phyloP scores from a whole-genome alignment of 2,329 filamentous ascomycete species.

The Aureobasidium namibiae region DNA sequence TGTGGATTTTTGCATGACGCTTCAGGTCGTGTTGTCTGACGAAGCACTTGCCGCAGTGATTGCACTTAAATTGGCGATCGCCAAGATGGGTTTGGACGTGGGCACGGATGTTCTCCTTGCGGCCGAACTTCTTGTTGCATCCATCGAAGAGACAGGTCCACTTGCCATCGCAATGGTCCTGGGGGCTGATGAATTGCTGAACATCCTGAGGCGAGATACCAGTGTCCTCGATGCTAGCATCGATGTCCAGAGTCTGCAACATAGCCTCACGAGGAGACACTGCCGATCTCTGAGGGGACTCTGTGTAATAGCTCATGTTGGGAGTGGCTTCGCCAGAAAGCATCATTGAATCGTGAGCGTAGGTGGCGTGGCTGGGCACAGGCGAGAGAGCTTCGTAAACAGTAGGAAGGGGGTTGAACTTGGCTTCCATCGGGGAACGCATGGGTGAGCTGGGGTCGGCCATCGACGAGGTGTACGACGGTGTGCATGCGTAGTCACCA shows the following conservation, averaged over 20 bases:
- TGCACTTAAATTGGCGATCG: slow-evolving; percentile 90
- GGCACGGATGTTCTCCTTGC: slow-evolving; percentile 97
- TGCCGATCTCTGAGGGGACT: slow-evolving; percentile 14
- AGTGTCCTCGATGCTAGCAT: slow-evolving; percentile 63
- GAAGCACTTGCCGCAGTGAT: slow-evolving; percentile 89
- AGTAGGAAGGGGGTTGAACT: slow-evolving; percentile 30
- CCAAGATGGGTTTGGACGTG: slow-evolving; percentile 97
- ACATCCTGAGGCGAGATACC: slow-evolving; percentile 78
- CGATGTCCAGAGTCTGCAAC: slow-evolving; percentile 44
- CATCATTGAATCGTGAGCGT: slow-evolving; percentile 15
- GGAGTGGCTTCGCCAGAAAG: slow-evolving; percentile 16
- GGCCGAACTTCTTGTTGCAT: slow-evolving; percentile 85
- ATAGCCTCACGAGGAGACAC: slow-evolving; percentile 32
- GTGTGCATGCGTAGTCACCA: slow-evolving; percentile 39
- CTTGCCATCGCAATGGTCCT: slow-evolving; percentile 34
- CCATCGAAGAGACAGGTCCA: slow-evolving; percentile 50
- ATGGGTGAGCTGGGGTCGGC: slow-evolving; percentile 39
- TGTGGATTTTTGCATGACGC: slow-evolving; percentile 95
- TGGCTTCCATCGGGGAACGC: slow-evolving; percentile 26
- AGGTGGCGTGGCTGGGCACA: slow-evolving; percentile 26
- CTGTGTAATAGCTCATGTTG: slow-evolving; percentile 16
- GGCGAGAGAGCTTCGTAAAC: slow-evolving; percentile 26
- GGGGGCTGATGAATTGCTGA: slow-evolving; percentile 40
- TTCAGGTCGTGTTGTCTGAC: slow-evolving; percentile 96
- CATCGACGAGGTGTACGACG: slow-evolving; percentile 40